These are phyloP conservation scores for Blastobotrys elegans DNA, from an alignment of 1,139 yeast genomes.

Conservation along the genomic window DNA sequence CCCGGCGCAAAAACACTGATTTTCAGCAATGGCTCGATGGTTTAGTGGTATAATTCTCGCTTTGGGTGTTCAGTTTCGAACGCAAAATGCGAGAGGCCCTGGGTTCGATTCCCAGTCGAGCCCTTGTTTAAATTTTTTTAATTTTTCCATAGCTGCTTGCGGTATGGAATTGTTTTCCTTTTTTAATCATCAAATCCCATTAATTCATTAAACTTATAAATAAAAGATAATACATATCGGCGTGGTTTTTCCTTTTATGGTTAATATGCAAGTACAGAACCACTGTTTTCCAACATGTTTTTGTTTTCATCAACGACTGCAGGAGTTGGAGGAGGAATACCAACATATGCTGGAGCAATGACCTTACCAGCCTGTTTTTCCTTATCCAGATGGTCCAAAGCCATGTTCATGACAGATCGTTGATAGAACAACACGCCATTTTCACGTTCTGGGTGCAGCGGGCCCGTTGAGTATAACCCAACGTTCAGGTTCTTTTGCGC, in stretches of 20 bases:
- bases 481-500: constrained; percentile 11
- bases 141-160: no score
- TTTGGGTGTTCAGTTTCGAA: constrained; percentile 8
- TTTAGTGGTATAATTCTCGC: constrained; percentile 15
- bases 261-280: constrained; percentile 3
- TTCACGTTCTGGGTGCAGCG: constrained; percentile 12
- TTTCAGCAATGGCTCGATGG: constrained; percentile 35
- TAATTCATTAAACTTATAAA: constrained; percentile 11
- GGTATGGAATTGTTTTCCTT: no score
- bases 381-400: constrained; percentile 7
- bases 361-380: constrained; percentile 9
- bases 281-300: constrained; percentile 1
- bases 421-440: constrained; percentile 14
- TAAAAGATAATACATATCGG: no score
- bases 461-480: constrained; percentile 13
- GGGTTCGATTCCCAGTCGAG: constrained; percentile 14
- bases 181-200: no score
- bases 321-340: constrained; percentile 3
- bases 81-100: constrained; percentile 14
- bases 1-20: no score
- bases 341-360: constrained; percentile 12
- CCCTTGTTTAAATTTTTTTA: not conserved
- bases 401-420: constrained; percentile 8
- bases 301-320: constrained; percentile 2
- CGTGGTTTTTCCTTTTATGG: no score